A percentile compares a stretch with the other conserved stretches of the same genome.
Conservation (phyloP, 208 protist species). For the Perkinsela sp. region DNA sequence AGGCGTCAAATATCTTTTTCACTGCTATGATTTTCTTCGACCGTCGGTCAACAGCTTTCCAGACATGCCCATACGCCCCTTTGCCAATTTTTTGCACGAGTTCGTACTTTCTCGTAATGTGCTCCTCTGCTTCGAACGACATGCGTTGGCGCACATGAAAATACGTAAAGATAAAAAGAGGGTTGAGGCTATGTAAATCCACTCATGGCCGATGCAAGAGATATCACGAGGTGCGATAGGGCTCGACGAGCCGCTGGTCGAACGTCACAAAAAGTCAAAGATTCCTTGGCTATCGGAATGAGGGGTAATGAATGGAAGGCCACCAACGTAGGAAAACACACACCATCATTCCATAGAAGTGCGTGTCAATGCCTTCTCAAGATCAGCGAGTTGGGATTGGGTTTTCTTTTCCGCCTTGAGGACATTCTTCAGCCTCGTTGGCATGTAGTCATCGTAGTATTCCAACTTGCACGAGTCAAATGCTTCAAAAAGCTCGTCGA, state of each 20-base stretch:
- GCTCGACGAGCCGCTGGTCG: too few relatives aligned
- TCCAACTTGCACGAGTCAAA: slow-evolving; percentile 33
- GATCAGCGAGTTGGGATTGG: not conserved
- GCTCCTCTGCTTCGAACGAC: slow-evolving; percentile 60
- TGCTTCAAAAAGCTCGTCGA: slow-evolving; percentile 45
- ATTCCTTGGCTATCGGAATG: too few relatives aligned
- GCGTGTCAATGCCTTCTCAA: not conserved
- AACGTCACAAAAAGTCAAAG: too few relatives aligned
- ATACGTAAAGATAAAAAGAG: too few relatives aligned
- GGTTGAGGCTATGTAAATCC: too few relatives aligned
- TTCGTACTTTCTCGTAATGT: slow-evolving; percentile 74
- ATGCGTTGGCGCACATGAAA: too few relatives aligned
- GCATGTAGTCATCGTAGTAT: slow-evolving; percentile 16
- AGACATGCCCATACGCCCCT: slow-evolving; percentile 78
- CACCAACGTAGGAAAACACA: too few relatives aligned
- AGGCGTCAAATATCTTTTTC: slow-evolving; percentile 88
- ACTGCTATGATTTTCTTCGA: slow-evolving; percentile 66
- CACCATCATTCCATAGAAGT: too few relatives aligned
- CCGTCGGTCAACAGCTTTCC: slow-evolving; percentile 61
- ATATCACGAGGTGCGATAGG: too few relatives aligned
- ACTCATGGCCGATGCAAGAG: too few relatives aligned
- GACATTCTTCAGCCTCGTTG: slow-evolving; percentile 2
- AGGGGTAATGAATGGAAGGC: too few relatives aligned
- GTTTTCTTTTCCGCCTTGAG: not conserved
- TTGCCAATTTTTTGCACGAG: slow-evolving; percentile 72